Conservation (phyloP, 768 basidiomycete species). For the Mycena pura region DNA sequence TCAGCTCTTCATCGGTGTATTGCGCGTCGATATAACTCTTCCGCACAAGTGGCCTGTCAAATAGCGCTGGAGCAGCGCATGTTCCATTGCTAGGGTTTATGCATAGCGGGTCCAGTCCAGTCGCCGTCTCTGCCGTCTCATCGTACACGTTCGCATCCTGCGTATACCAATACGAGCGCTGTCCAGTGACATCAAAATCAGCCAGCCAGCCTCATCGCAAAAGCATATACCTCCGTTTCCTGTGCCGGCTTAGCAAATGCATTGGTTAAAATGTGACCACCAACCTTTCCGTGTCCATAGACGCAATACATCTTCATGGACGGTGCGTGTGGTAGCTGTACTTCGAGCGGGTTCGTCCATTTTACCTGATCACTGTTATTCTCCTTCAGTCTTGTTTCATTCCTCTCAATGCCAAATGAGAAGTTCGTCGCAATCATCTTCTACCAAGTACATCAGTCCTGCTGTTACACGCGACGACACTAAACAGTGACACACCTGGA, state of each 20-base stretch:
- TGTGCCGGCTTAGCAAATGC: neutral
- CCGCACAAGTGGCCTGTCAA: slow-evolving; percentile 62
- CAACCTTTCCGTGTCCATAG: slow-evolving; percentile 87
- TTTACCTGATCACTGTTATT: slow-evolving; percentile 54
- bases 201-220: neutral
- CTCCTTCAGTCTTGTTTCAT: slow-evolving; percentile 63
- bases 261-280: neutral
- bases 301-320: slow-evolving; percentile 92
- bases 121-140: slow-evolving; percentile 54
- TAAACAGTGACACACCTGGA: slow-evolving; percentile 60
- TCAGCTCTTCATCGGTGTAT: slow-evolving; percentile 67
- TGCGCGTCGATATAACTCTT: slow-evolving; percentile 87
- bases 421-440: slow-evolving; percentile 88
- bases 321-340: slow-evolving; percentile 87
- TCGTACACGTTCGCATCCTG: slow-evolving; percentile 71
- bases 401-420: slow-evolving; percentile 86
- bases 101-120: slow-evolving; percentile 44
- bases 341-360: slow-evolving; percentile 92
- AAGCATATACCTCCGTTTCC: slow-evolving; percentile 78
- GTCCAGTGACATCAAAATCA: neutral
- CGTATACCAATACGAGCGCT: slow-evolving; percentile 87
- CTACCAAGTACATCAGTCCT: too few relatives aligned
- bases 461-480: too few relatives aligned
- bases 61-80: slow-evolving; percentile 53
- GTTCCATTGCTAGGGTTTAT: slow-evolving; percentile 45